Evolutionary conservation across 345 rosid species (phyloP).

Genomic region (Populus nigra): DNA sequence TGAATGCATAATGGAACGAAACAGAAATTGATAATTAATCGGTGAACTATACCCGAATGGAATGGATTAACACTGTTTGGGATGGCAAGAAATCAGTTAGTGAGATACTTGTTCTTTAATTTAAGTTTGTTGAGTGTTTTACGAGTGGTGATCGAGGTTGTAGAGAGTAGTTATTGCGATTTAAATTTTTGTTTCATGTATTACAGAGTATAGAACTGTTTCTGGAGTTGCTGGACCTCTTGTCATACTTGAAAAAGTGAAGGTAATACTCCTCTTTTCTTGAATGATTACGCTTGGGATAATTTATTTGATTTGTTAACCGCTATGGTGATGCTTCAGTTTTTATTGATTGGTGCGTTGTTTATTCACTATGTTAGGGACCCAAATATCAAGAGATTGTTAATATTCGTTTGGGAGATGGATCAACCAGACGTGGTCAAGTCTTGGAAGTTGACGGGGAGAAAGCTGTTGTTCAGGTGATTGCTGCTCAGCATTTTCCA

Average conservation of each 20-base stretch:
- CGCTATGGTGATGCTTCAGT: neutral
- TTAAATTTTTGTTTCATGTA: neutral
- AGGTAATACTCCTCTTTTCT: conserved; percentile 36
- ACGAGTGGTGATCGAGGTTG: neutral
- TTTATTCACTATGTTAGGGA: conserved; percentile 47
- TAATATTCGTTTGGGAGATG: conserved; percentile 89
- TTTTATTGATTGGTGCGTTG: neutral
- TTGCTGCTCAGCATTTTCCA: neutral
- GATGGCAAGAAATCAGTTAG: neutral
- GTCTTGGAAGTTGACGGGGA: conserved; percentile 98
- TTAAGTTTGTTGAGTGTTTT: neutral
- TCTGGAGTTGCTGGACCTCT: conserved; percentile 98
- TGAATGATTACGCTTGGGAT: neutral
- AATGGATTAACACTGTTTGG: neutral
- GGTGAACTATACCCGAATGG: neutral
- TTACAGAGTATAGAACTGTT: conserved; percentile 90
- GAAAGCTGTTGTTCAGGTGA: conserved; percentile 96
- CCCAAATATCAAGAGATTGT: conserved; percentile 98
- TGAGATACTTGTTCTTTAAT: neutral
- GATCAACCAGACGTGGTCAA: conserved; percentile 91
- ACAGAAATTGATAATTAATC: neutral
- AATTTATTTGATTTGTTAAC: neutral
- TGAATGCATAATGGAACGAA: neutral
- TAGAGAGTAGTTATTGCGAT: neutral
- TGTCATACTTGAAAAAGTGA: conserved; percentile 89